These are phyloP conservation scores for Botrytis medusae DNA, from an alignment of 2,329 filamentous ascomycete genomes.

Conservation along the genomic window DNA sequence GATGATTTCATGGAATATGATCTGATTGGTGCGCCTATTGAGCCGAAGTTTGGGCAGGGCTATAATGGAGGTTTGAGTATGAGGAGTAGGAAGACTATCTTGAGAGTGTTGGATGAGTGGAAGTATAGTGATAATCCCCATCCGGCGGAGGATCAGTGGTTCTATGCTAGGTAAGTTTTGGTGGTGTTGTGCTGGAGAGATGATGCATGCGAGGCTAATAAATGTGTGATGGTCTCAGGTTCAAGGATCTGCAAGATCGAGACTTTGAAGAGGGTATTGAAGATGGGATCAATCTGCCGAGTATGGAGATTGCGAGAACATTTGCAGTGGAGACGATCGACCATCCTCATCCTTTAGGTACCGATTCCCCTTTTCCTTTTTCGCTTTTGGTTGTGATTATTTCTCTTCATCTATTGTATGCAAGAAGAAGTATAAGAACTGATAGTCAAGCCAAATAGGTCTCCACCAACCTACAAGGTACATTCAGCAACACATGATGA, in stretches of 20 bases:
- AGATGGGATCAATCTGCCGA: constrained; percentile 36
- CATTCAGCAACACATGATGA: constrained; percentile 28
- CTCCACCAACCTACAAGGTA: constrained; percentile 37
- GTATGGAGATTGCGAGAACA: constrained; percentile 37
- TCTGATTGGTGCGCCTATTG: constrained; percentile 42
- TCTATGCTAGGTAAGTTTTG: constrained; percentile 32
- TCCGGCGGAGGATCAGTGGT: constrained; percentile 39
- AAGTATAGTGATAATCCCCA: constrained; percentile 32
- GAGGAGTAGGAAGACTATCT: constrained; percentile 41
- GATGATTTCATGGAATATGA: constrained; percentile 42
- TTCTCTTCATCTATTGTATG: neutral
- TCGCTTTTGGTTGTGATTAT: neutral
- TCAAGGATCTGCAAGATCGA: constrained; percentile 30
- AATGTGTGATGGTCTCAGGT: constrained; percentile 23
- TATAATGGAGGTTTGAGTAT: constrained; percentile 44
- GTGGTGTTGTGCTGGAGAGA: neutral
- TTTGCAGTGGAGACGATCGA: constrained; percentile 40
- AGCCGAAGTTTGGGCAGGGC: constrained; percentile 34
- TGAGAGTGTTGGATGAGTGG: constrained; percentile 38
- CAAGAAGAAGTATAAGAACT: neutral
- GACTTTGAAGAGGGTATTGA: constrained; percentile 31
- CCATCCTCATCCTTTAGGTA: constrained; percentile 38
- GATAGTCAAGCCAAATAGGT: neutral
- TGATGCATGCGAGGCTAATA: neutral
- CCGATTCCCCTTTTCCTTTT: neutral